Evolutionary conservation across 2,329 filamentous ascomycete species (phyloP).

Genomic region (Diaporthe velutina): DNA sequence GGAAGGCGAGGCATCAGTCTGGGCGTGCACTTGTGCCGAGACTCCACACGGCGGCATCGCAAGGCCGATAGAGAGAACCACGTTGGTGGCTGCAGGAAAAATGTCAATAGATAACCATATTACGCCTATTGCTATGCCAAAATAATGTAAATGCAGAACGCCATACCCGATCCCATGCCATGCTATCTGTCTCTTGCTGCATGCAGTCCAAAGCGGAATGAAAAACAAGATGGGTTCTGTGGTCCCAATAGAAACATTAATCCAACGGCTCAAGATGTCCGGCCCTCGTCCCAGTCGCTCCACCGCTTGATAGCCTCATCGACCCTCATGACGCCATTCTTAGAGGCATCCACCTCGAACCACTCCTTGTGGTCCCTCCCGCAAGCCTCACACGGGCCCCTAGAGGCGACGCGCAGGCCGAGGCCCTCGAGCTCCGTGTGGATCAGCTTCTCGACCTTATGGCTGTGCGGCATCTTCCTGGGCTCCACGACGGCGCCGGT

Average conservation of each 20-base stretch:
- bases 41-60: not conserved
- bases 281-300: constrained; percentile 83
- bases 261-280: constrained; percentile 2
- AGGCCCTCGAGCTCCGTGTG: constrained; percentile 86
- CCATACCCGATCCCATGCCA: not conserved
- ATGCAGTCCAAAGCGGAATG: not conserved
- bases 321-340: constrained; percentile 54
- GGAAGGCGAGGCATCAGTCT: no score
- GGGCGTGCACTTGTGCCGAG: not conserved
- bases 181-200: constrained; percentile 14
- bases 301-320: constrained; percentile 82
- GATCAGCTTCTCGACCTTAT: constrained; percentile 89
- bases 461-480: constrained; percentile 84
- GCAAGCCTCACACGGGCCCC: constrained; percentile 75
- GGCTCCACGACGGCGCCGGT: constrained; percentile 57
- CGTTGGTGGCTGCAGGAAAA: not conserved
- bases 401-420: constrained; percentile 65
- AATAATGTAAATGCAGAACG: constrained; percentile 1
- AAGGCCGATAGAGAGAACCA: no score
- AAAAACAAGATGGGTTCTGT: not conserved
- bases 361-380: constrained; percentile 91
- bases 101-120: not conserved
- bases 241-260: not conserved
- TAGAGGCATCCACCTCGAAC: constrained; percentile 81
- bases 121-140: constrained; percentile 29